phyloP scores from a whole-genome alignment of 2,329 filamentous ascomycete species.

The Alternaria novae-zelandiae region DNA sequence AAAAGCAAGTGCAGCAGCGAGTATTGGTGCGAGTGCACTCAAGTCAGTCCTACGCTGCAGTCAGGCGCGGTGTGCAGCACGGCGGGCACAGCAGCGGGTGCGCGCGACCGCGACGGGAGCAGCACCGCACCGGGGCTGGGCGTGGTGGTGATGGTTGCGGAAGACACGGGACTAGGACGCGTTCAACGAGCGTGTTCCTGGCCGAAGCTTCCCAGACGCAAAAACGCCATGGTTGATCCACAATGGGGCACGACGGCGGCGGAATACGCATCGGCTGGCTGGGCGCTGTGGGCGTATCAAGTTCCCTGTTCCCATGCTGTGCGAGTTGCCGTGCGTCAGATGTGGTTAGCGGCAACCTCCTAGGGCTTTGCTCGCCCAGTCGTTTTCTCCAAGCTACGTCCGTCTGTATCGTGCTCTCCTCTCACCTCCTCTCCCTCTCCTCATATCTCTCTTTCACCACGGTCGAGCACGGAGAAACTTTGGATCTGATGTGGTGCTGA shows the following conservation, averaged over 20 bases:
- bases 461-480: conserved; percentile 47
- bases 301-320: conserved; percentile 42
- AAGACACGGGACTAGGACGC: conserved; percentile 34
- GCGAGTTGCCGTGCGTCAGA: conserved; percentile 27
- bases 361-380: conserved; percentile 41
- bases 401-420: conserved; percentile 40
- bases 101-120: conserved; percentile 17
- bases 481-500: conserved; percentile 50
- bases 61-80: conserved; percentile 4
- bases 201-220: conserved; percentile 36
- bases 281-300: conserved; percentile 18
- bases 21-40: conserved; percentile 21
- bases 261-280: conserved; percentile 20
- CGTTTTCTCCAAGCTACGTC: conserved; percentile 45
- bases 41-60: conserved; percentile 17
- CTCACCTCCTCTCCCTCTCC: conserved; percentile 37
- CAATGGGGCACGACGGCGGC: conserved; percentile 21
- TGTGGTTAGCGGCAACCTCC: conserved; percentile 34
- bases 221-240: conserved; percentile 39
- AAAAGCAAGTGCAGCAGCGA: conserved; percentile 17
- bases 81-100: conserved; percentile 11
- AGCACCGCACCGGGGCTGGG: conserved; percentile 3
- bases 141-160: conserved; percentile 18
- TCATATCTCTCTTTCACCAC: conserved; percentile 40
- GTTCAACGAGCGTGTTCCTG: conserved; percentile 44